These are phyloP conservation scores for Pterocarpus macrocarpus DNA, from an alignment of 306 rosid species.

Conservation along the genomic window DNA sequence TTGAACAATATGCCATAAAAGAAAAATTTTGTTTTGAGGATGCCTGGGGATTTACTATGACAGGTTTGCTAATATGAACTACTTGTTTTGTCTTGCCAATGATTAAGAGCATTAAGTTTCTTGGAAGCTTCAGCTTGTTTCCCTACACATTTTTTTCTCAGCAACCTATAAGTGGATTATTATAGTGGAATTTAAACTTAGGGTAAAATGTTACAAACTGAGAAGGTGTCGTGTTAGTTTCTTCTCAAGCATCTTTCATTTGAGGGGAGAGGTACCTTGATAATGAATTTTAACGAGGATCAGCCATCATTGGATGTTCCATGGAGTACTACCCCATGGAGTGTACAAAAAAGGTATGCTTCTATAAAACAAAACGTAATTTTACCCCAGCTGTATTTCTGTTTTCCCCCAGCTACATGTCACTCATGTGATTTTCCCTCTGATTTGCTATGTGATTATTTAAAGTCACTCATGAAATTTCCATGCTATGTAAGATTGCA, in stretches of 20 bases:
- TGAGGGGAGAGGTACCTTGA: neutral
- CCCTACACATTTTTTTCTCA: neutral
- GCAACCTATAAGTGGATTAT: neutral
- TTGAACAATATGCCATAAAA: neutral
- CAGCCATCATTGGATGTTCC: neutral
- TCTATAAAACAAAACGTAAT: neutral
- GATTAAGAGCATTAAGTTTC: neutral
- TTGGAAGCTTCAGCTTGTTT: slow-evolving; percentile 4
- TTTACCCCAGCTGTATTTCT: neutral
- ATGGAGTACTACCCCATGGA: neutral
- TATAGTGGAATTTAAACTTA: neutral
- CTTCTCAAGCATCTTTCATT: neutral
- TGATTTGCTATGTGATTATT: neutral
- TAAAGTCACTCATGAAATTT: neutral
- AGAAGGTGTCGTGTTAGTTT: neutral
- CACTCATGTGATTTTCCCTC: neutral
- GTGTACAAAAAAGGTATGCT: neutral
- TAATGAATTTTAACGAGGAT: neutral
- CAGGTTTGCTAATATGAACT: neutral
- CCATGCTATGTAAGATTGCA: neutral
- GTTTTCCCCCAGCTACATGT: neutral
- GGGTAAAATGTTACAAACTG: neutral
- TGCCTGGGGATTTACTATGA: neutral
- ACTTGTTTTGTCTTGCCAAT: neutral
- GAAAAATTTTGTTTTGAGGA: neutral